phyloP scores from a whole-genome alignment of 1,284 basidiomycete species.

The Puccinia sorghi region DNA sequence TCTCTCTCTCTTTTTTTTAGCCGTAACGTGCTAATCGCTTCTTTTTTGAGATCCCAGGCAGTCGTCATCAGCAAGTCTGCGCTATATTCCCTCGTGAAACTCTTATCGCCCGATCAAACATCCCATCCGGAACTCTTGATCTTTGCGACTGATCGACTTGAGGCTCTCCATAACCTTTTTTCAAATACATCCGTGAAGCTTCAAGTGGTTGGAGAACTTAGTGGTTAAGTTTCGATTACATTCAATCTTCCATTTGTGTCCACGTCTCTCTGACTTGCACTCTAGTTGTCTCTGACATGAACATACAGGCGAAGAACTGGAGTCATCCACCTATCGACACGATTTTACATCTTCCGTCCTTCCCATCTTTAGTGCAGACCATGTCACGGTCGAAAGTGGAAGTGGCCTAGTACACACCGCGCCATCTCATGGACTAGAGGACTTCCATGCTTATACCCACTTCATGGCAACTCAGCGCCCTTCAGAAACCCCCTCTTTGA shows the following conservation, averaged over 20 bases:
- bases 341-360: conserved; percentile 63
- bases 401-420: conserved; percentile 96
- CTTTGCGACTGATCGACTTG: conserved; percentile 45
- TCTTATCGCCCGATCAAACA: neutral
- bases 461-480: conserved; percentile 58
- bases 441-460: conserved; percentile 64
- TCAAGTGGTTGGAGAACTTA: conserved; percentile 26
- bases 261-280: neutral
- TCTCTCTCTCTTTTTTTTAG: neutral
- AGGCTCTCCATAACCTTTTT: conserved; percentile 17
- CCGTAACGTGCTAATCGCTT: neutral
- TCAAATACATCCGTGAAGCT: neutral
- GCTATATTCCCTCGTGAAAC: conserved; percentile 39
- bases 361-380: conserved; percentile 62
- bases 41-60: conserved; percentile 16
- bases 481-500: neutral
- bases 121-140: conserved; percentile 24
- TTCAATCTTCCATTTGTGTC: neutral
- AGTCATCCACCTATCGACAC: conserved; percentile 66
- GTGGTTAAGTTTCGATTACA: conserved; percentile 27
- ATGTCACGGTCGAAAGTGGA: conserved; percentile 86
- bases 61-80: conserved; percentile 21
- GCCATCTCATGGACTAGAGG: conserved; percentile 90
- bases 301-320: conserved; percentile 66
- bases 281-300: conserved; percentile 62